phyloP scores from a whole-genome alignment of 345 rosid species.

The Excoecaria cochinchinensis region DNA sequence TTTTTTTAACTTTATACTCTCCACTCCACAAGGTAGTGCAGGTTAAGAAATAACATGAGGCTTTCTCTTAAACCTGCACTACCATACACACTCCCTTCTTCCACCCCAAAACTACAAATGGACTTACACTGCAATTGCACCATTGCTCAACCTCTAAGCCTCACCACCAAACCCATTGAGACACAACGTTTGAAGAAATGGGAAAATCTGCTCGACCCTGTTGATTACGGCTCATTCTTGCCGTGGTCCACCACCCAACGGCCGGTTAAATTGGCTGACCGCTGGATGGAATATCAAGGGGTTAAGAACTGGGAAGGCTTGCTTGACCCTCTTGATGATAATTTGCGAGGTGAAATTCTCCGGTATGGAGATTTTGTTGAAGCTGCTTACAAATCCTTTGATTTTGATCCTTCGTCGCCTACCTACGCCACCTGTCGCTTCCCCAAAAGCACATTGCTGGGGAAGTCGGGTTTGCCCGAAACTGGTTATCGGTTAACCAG shows the following conservation, averaged over 20 bases:
- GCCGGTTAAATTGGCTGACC: slow-evolving; percentile 24
- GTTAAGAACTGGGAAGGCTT: slow-evolving; percentile 58
- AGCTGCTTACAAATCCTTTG: slow-evolving; percentile 72
- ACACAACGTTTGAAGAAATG: not conserved
- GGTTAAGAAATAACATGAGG: slow-evolving; percentile 16
- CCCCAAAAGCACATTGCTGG: slow-evolving; percentile 52
- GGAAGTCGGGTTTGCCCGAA: slow-evolving; percentile 50
- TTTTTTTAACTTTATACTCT: too few species aligned
- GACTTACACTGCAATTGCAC: slow-evolving; percentile 12
- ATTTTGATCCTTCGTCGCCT: slow-evolving; percentile 68
- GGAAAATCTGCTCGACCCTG: slow-evolving; percentile 9
- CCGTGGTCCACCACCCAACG: slow-evolving; percentile 2
- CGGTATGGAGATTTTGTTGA: slow-evolving; percentile 83
- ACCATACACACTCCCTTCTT: slow-evolving; percentile 22
- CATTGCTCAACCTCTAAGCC: slow-evolving; percentile 15
- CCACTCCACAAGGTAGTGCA: too few species aligned
- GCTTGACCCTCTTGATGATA: slow-evolving; percentile 84
- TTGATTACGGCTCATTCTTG: not conserved
- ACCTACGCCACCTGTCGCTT: slow-evolving; percentile 59
- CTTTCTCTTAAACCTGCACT: slow-evolving; percentile 20
- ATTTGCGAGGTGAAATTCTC: slow-evolving; percentile 67
- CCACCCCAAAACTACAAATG: not conserved
- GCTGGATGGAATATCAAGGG: slow-evolving; percentile 69
- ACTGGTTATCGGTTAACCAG: slow-evolving; percentile 71
- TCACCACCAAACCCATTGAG: slow-evolving; percentile 7